Percentiles rank a stretch among this genome's conserved stretches.
phyloP scores from a whole-genome alignment of 768 basidiomycete genomes.

The Podaxis sp. region DNA sequence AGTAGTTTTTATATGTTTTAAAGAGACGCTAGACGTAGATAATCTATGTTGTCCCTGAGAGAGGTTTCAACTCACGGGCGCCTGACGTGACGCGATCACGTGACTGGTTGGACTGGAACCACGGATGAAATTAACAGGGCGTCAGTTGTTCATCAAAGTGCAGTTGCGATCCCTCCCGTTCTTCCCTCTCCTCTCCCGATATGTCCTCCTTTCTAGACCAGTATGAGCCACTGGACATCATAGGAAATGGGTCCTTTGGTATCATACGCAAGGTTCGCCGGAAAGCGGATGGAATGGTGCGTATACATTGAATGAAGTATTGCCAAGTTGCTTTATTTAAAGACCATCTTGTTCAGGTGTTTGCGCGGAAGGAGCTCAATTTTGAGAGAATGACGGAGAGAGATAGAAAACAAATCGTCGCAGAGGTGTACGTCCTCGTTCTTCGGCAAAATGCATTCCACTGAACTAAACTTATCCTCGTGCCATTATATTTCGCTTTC shows the following conservation, averaged over 20 bases:
- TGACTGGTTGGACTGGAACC: constrained; percentile 2
- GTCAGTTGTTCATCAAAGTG: neutral
- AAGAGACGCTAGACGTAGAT: neutral
- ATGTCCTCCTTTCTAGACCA: constrained; percentile 59
- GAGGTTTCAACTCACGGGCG: neutral
- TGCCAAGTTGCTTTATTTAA: constrained; percentile 4
- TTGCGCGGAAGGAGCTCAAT: constrained; percentile 94
- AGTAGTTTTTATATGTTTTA: neutral
- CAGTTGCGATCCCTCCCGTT: neutral
- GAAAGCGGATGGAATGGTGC: constrained; percentile 78
- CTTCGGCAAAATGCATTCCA: too few species aligned
- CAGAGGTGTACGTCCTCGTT: constrained; percentile 82
- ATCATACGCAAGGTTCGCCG: constrained; percentile 93
- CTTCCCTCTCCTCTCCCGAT: constrained; percentile 20
- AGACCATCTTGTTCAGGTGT: constrained; percentile 48
- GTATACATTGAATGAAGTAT: constrained; percentile 30
- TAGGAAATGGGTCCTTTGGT: constrained; percentile 97
- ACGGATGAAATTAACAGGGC: neutral
- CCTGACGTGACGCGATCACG: constrained; percentile 5
- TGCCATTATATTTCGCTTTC: neutral
- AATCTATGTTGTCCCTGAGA: neutral
- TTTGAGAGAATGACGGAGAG: constrained; percentile 97
- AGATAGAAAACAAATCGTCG: constrained; percentile 94
- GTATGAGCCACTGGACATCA: constrained; percentile 87
- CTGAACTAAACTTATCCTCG: constrained; percentile 5